Evolutionary conservation across 169 alveolate genomes (phyloP), one percentile per base, ranked within the genome.

Genomic region (Plasmodium adleri): DNA sequence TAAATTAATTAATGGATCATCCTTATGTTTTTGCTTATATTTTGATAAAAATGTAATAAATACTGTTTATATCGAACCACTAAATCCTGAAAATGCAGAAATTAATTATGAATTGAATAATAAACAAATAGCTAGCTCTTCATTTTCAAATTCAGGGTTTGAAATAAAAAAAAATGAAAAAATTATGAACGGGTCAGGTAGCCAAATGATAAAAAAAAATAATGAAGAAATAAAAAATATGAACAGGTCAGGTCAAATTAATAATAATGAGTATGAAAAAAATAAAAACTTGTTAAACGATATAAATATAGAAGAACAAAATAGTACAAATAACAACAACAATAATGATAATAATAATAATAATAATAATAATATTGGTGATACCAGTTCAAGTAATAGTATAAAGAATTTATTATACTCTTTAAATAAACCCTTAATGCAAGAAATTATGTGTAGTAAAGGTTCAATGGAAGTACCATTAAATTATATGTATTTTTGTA

Each of bases 401-500:
- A 10, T 74, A 20, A 50, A 68, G 8, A 49, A 67, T 24, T 54
- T 78, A 4, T 6, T 78, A 28, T n/a, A 66, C 5, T 45, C 89
- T 2, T 3, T 78, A 1, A 63, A 78, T 24, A 66, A 43, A 9
- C 70, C 89, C 5, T 20, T 66, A 26, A 66, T 78, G 50, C 89
- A 78, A 9, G 54, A 52, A 67, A 39, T 67, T 7, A 78, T 78
- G 89, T 22, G 67, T 20, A 17, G 54, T 26, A 78, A 78, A 45
- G 28, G 75, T 7, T 43, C 78, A 13, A n/a, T 49, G 17, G 89
- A 66, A 56, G 24, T 78, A 8, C 89, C 89, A 59, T 45, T 78
- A 45, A 78, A 78, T 39, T 78, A 78, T 70, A 20, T 78, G n/a
- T 78, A 78, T 45, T 78, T 78, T 45, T 64, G 89, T 70, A 32